Evolutionary conservation across 2,329 filamentous ascomycete species (phyloP), one percentile per base, ranked within the genome.

Genomic region (Penicillium sp.): DNA sequence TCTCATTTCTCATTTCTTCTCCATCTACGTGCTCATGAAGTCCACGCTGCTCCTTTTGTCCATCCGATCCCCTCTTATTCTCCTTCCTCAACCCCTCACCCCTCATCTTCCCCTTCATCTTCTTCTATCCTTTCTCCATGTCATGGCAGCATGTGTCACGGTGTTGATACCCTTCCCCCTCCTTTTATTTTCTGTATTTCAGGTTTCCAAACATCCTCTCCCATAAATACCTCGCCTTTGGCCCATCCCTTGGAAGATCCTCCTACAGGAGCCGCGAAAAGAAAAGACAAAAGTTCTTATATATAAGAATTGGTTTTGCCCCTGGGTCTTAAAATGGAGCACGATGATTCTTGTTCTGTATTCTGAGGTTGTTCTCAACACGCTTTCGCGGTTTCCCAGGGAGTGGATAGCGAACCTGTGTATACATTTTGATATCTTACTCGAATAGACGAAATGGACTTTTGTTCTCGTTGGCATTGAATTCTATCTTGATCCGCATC

Each of bases 101-200:
- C 24, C 48, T 54, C 36, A 34, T 50, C 24, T 56, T 51, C 18
- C n/a, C 23, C 30, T 34, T 43, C 49, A 12, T 21, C 18, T 23
- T 46, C 39, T 23, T 49, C 52, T 32, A 40, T 58, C 54, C 58
- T 34, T 55, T 45, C 42, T 49, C 46, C 20, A 40, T 53, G 30
- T 58, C 56, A 45, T 51, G 51, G 49, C 58, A 71, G 68, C 70
- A 72, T 72, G 70, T 70, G 60, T 69, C 63, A 68, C 66, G 70
- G 70, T 74, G 69, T 73, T 73, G 70, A 73, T 74, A 73, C 70
- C 70, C 70, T 69, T 62, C 54, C 60, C 58, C 46, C 62, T 64
- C 61, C 59, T 64, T 65, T 70, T 40, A 40, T 40, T 26, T 62
- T 61, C 50, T 63, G 24, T 68, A 49, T 65, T 63, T 63, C 60